Percentiles rank a stretch among this genome's conserved stretches.
These are phyloP conservation scores for Solanum appendiculatum DNA, from an alignment of 257 asterid genomes.

Conservation along the genomic window DNA sequence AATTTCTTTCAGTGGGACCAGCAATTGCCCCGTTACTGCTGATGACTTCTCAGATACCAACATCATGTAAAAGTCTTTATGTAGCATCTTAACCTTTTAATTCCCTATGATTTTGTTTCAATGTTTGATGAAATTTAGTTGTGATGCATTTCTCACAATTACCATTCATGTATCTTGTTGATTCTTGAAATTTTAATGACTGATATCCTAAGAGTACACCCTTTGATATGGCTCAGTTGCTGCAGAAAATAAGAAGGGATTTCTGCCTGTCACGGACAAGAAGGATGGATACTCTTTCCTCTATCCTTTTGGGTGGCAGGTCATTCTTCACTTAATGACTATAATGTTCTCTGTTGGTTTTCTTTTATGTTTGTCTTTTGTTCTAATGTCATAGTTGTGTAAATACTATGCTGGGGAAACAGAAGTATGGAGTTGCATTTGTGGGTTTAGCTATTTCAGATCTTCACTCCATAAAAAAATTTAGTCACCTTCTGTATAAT, in stretches of 20 bases:
- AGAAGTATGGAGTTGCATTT: neutral
- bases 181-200: conserved; percentile 12
- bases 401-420: neutral
- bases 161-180: neutral
- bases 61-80: conserved; percentile 43
- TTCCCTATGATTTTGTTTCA: neutral
- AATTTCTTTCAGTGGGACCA: conserved; percentile 54
- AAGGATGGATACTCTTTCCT: conserved; percentile 78
- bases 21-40: conserved; percentile 40
- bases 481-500: neutral
- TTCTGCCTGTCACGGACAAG: conserved; percentile 58
- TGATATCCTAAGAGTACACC: conserved; percentile 40
- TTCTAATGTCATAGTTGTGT: neutral
- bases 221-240: conserved; percentile 81
- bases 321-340: neutral
- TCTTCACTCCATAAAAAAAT: neutral
- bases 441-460: neutral
- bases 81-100: neutral
- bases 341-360: neutral
- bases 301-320: conserved; percentile 98
- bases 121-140: neutral
- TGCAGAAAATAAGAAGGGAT: conserved; percentile 86
- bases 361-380: neutral
- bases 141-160: neutral
- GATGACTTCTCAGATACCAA: conserved; percentile 33